Evolutionary conservation across 2,329 filamentous ascomycete genomes (phyloP).

Genomic region (Stachybotrys echinatus): DNA sequence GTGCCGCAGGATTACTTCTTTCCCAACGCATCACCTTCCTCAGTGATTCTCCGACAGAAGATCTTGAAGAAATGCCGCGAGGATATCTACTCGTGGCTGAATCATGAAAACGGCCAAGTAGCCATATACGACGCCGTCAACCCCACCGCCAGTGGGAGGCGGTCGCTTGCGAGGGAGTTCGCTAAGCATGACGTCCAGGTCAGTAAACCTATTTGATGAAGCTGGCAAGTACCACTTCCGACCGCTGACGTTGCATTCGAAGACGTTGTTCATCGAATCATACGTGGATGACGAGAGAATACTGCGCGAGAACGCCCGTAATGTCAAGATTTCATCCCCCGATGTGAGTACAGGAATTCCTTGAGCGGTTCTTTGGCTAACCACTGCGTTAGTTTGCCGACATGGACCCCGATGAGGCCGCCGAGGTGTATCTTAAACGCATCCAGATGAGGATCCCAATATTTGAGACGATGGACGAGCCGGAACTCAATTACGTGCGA

Average conservation of each 20-base stretch:
- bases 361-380: constrained; percentile 1
- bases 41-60: constrained; percentile 91
- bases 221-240: background rate
- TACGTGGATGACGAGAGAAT: constrained; percentile 91
- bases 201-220: no score
- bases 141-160: constrained; percentile 74
- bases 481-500: constrained; percentile 94
- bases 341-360: constrained; percentile 55
- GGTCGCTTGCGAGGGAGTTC: constrained; percentile 88
- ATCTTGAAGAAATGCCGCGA: constrained; percentile 96
- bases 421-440: constrained; percentile 82
- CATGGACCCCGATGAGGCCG: constrained; percentile 89
- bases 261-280: constrained; percentile 96
- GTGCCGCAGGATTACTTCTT: constrained; percentile 98
- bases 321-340: constrained; percentile 95
- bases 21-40: constrained; percentile 85
- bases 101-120: constrained; percentile 96
- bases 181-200: constrained; percentile 95
- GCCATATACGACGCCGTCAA: constrained; percentile 99
- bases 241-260: constrained; percentile 2
- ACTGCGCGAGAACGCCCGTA: constrained; percentile 92
- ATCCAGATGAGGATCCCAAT: constrained; percentile 91
- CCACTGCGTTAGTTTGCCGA: constrained; percentile 62
- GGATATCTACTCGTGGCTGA: constrained; percentile 93
- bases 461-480: constrained; percentile 94